Conservation (phyloP, 2,329 filamentous ascomycete species). For the Scedosporium aurantiacum region DNA sequence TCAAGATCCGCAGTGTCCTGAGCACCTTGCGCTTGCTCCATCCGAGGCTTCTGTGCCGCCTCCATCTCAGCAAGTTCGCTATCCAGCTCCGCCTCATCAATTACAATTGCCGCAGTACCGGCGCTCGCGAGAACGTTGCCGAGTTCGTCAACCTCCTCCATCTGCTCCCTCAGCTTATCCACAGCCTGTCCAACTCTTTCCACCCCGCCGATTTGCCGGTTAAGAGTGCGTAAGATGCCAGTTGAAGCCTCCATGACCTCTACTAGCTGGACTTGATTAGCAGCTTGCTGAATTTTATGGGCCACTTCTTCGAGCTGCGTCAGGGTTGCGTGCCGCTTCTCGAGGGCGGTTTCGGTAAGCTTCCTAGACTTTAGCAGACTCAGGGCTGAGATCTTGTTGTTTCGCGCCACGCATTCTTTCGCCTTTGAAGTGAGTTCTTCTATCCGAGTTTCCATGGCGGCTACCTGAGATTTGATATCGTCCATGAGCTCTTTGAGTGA, state of each 20-base stretch:
- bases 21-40: slow-evolving; percentile 35
- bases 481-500: slow-evolving; percentile 69
- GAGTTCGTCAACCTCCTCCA: slow-evolving; percentile 74
- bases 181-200: slow-evolving; percentile 68
- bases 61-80: slow-evolving; percentile 76
- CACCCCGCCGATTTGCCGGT: slow-evolving; percentile 65
- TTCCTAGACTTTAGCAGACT: slow-evolving; percentile 76
- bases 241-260: slow-evolving; percentile 71
- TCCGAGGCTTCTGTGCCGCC: slow-evolving; percentile 41
- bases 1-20: slow-evolving; percentile 37
- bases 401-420: slow-evolving; percentile 56
- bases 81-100: slow-evolving; percentile 79
- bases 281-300: slow-evolving; percentile 72
- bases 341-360: slow-evolving; percentile 61
- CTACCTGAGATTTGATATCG: slow-evolving; percentile 62
- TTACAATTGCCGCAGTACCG: slow-evolving; percentile 25
- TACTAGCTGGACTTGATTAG: slow-evolving; percentile 74
- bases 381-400: slow-evolving; percentile 65
- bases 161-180: slow-evolving; percentile 66
- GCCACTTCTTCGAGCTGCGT: slow-evolving; percentile 76
- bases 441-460: slow-evolving; percentile 55
- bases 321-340: slow-evolving; percentile 61
- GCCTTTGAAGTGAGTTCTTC: slow-evolving; percentile 54
- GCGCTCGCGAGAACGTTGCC: slow-evolving; percentile 62
- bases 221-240: slow-evolving; percentile 59